A percentile compares a stretch with the other conserved stretches of the same genome.
Evolutionary conservation across 2,329 filamentous ascomycete genomes (phyloP).

Genomic region (Hypoxylon sp.): DNA sequence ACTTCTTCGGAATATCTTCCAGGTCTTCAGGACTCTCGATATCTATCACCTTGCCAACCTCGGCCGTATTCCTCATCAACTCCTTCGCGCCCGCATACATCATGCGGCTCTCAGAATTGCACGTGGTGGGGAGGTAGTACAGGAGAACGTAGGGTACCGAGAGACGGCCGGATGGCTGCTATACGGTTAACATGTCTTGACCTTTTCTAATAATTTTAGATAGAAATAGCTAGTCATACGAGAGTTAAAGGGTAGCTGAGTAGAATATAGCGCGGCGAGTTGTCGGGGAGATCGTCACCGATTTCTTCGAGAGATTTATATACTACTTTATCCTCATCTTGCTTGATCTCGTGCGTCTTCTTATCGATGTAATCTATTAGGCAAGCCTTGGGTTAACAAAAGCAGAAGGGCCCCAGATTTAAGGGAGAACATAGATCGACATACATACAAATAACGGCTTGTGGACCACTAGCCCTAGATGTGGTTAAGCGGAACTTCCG

Average conservation of each 20-base stretch:
- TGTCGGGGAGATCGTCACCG: constrained; percentile 90
- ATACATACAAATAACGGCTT: constrained; percentile 93
- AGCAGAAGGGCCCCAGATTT: not conserved
- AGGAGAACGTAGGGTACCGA: constrained; percentile 95
- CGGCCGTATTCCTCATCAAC: constrained; percentile 91
- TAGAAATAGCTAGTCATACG: constrained; percentile 65
- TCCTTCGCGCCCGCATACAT: constrained; percentile 96
- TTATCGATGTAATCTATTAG: constrained; percentile 88
- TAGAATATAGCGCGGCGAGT: constrained; percentile 89
- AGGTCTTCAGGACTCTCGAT: constrained; percentile 85
- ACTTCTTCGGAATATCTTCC: constrained; percentile 81
- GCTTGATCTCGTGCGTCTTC: constrained; percentile 88
- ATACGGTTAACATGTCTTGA: constrained; percentile 24
- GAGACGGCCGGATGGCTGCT: constrained; percentile 82
- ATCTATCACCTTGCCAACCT: constrained; percentile 90
- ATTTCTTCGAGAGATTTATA: constrained; percentile 87
- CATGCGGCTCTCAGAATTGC: constrained; percentile 90
- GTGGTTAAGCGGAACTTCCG: constrained; percentile 95
- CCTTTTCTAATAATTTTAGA: not conserved
- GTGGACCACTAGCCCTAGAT: constrained; percentile 85
- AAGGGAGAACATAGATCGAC: constrained; percentile 4
- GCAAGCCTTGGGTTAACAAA: constrained; percentile 28
- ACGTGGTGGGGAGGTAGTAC: constrained; percentile 94
- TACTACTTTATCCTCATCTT: constrained; percentile 80
- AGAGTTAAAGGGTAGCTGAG: constrained; percentile 92